These are phyloP conservation scores for Stephanodiscus minutulus DNA, from an alignment of 108 stramenopile genomes.

Conservation along the genomic window DNA sequence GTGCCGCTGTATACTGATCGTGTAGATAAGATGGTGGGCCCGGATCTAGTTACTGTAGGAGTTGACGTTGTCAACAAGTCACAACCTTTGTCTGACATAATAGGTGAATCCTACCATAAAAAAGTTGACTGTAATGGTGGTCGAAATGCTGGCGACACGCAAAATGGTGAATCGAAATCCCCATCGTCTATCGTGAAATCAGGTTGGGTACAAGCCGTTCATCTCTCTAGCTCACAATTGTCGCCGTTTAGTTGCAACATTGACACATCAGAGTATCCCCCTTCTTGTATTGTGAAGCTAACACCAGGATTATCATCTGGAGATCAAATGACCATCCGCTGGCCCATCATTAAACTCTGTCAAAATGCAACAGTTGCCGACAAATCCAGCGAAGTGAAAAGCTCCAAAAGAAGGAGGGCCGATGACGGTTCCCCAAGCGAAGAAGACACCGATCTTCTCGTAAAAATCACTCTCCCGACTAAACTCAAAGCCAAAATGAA, in stretches of 20 bases:
- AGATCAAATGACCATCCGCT: conserved; percentile 37
- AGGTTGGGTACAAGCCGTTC: background rate
- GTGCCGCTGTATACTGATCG: background rate
- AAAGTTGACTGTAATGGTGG: background rate
- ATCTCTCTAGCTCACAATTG: background rate
- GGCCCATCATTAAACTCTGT: conserved; percentile 19
- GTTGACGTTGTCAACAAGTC: too few species aligned
- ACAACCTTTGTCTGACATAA: too few species aligned
- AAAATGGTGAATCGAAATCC: background rate
- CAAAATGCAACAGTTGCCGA: background rate
- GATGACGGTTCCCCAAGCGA: conserved; percentile 1
- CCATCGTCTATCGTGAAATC: background rate
- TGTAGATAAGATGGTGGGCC: background rate
- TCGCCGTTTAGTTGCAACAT: background rate
- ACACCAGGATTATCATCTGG: conserved; percentile 22
- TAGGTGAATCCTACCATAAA: background rate
- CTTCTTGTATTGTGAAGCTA: conserved; percentile 38
- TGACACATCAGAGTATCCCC: conserved; percentile 5
- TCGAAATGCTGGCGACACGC: background rate
- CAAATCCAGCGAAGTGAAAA: background rate
- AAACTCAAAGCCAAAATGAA: conserved; percentile 3
- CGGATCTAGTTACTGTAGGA: background rate
- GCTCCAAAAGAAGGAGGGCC: conserved; percentile 14
- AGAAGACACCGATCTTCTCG: conserved; percentile 6
- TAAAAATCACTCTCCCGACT: conserved; percentile 21